phyloP scores from a whole-genome alignment of 140 eudicot genomes.

The Senecio squalidus region DNA sequence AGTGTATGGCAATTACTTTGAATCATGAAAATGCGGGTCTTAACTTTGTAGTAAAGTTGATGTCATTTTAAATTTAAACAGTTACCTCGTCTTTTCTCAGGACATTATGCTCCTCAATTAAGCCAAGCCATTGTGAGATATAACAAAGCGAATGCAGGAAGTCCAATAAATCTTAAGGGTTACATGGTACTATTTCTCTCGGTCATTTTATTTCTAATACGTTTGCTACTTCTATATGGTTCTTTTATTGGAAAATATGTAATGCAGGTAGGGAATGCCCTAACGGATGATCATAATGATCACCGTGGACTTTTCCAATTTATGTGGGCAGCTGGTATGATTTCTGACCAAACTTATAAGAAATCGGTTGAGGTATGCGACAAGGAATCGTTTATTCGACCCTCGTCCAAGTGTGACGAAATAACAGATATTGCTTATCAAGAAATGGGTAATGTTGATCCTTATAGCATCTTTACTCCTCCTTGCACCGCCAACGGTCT shows the following conservation, averaged over 20 bases:
- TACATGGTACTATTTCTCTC: slow-evolving; percentile 63
- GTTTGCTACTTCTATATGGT: background rate
- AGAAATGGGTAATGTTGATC: slow-evolving; percentile 84
- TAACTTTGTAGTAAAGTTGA: background rate
- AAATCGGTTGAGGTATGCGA: slow-evolving; percentile 52
- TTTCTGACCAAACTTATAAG: slow-evolving; percentile 88
- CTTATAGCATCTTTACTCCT: slow-evolving; percentile 90
- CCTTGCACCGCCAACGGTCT: slow-evolving; percentile 61
- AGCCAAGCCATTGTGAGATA: slow-evolving; percentile 86
- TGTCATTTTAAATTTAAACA: background rate
- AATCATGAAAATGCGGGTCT: background rate
- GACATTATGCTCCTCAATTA: slow-evolving; percentile 94
- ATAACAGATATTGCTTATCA: slow-evolving; percentile 41
- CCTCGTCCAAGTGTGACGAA: slow-evolving; percentile 47
- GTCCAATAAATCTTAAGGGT: slow-evolving; percentile 72
- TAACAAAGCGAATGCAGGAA: slow-evolving; percentile 37
- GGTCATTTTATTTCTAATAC: background rate
- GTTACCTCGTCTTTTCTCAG: too few species aligned
- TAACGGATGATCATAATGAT: slow-evolving; percentile 73
- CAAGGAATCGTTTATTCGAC: slow-evolving; percentile 52
- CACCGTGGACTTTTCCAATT: slow-evolving; percentile 80
- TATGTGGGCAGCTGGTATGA: slow-evolving; percentile 85
- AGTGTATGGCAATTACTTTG: background rate
- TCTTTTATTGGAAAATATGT: background rate
- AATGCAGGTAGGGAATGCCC: slow-evolving; percentile 86